Conservation (phyloP, 371 early-diverging fungal genomes). For the Lichtheimia ramosa region DNA sequence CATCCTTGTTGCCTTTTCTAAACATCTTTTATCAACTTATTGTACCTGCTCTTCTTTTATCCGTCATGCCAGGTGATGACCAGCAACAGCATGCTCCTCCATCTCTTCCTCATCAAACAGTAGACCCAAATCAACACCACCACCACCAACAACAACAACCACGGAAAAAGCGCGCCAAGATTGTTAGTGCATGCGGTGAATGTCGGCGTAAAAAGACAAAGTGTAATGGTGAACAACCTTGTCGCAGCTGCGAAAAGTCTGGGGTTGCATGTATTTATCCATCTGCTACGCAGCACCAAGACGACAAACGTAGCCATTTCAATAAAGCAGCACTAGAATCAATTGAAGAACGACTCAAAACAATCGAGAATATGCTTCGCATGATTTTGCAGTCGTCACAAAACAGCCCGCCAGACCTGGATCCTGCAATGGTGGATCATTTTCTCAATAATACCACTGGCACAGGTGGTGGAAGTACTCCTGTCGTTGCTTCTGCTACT, state of each 20-base stretch:
- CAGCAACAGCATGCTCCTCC: constrained; percentile 12
- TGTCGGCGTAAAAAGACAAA: constrained; percentile 58
- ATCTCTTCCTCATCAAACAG: neutral
- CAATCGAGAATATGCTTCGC: constrained; percentile 39
- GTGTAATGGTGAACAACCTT: constrained; percentile 63
- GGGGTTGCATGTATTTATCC: constrained; percentile 51
- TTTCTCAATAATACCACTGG: constrained; percentile 18
- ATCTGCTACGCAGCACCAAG: constrained; percentile 22
- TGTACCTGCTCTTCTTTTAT: neutral
- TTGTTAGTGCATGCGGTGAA: constrained; percentile 59
- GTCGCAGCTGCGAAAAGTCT: constrained; percentile 60
- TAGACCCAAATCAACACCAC: neutral
- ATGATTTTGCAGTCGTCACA: constrained; percentile 21
- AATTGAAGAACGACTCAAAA: constrained; percentile 34
- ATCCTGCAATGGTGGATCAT: constrained; percentile 18
- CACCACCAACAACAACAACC: constrained; percentile 17
- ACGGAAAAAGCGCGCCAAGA: constrained; percentile 60
- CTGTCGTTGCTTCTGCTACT: constrained; percentile 15
- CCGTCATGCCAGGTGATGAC: constrained; percentile 21
- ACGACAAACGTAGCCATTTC: constrained; percentile 29
- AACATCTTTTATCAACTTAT: neutral
- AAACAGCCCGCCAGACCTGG: constrained; percentile 14
- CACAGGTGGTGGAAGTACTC: constrained; percentile 1
- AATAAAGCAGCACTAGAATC: constrained; percentile 36
- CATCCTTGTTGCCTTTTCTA: neutral